phyloP scores from a whole-genome alignment of 495 filamentous ascomycete genomes.

The Xylaria castorea region DNA sequence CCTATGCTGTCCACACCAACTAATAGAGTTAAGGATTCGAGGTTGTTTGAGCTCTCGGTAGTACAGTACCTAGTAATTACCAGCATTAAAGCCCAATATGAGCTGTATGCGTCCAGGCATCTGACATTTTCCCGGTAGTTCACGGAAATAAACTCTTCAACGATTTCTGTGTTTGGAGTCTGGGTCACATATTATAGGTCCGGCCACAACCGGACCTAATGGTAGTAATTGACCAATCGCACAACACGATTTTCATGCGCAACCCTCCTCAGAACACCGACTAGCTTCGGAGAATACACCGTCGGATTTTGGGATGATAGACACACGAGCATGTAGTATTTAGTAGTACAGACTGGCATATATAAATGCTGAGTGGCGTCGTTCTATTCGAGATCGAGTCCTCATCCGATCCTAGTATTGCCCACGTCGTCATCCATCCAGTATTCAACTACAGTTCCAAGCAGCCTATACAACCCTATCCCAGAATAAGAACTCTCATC shows the following conservation, averaged over 20 bases:
- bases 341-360: neutral
- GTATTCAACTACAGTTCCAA: neutral
- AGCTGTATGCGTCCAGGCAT: neutral
- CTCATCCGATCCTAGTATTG: neutral
- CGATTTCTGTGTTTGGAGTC: neutral
- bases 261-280: neutral
- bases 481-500: neutral
- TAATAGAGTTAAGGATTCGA: neutral
- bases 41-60: neutral
- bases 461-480: neutral
- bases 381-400: neutral
- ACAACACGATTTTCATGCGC: neutral
- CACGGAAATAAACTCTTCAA: neutral
- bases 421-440: neutral
- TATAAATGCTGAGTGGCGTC: conserved; percentile 3
- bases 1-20: neutral
- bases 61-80: neutral
- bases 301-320: neutral
- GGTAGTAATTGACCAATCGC: conserved; percentile 5
- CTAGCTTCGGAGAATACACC: conserved; percentile 16
- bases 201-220: conserved; percentile 31
- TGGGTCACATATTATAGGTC: neutral
- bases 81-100: neutral
- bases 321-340: neutral
- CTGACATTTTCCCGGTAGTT: too few species aligned